phyloP scores from a whole-genome alignment of 768 basidiomycete genomes.

The Trametopsis cervina region DNA sequence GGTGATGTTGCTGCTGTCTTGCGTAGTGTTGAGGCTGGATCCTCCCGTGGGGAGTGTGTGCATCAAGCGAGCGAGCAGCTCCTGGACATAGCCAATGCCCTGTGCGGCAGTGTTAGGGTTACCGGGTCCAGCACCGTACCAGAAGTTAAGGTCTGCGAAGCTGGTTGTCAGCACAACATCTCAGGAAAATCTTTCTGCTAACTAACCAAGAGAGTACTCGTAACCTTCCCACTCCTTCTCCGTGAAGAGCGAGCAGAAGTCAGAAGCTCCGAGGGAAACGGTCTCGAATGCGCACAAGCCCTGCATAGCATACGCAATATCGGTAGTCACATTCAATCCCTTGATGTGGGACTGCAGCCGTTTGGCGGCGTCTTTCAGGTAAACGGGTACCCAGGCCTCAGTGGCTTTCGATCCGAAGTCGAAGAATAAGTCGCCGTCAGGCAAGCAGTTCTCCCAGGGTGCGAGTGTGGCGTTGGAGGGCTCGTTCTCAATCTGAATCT shows the following conservation, averaged over 20 bases:
- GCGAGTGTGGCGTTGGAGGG: constrained; percentile 63
- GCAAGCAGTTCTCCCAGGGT: constrained; percentile 64
- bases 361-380: constrained; percentile 56
- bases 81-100: constrained; percentile 77
- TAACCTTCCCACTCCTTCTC: constrained; percentile 92
- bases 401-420: not conserved
- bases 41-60: constrained; percentile 64
- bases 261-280: constrained; percentile 86
- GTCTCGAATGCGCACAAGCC: constrained; percentile 89
- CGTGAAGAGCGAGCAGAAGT: constrained; percentile 86
- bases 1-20: constrained; percentile 57
- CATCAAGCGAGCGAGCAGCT: constrained; percentile 75
- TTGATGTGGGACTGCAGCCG: constrained; percentile 51
- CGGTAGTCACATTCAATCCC: constrained; percentile 54
- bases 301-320: constrained; percentile 72
- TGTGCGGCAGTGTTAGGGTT: constrained; percentile 69
- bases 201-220: constrained; percentile 60
- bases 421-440: not conserved
- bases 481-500: constrained; percentile 30
- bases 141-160: constrained; percentile 61
- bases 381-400: constrained; percentile 55
- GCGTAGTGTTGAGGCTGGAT: constrained; percentile 77
- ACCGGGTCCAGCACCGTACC: constrained; percentile 77
- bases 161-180: too few species aligned
- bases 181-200: too few species aligned